phyloP scores from a whole-genome alignment of 2,329 filamentous ascomycete species.

The Ambrosiella xylebori region DNA sequence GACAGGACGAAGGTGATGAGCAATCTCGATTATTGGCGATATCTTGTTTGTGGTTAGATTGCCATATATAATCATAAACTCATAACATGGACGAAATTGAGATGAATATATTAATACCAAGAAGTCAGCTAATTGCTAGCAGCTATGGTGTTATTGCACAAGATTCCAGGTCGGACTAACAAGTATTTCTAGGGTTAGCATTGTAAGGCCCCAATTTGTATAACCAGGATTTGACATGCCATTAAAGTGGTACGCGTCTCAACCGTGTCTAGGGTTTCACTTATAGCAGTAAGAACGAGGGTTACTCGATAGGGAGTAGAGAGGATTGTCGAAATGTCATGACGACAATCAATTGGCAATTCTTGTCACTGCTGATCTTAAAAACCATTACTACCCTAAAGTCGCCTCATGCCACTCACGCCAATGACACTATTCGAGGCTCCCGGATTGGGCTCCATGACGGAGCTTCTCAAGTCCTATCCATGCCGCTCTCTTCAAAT shows the following conservation, averaged over 20 bases:
- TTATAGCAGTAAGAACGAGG: neutral
- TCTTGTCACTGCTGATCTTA: no score
- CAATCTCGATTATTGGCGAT: no score
- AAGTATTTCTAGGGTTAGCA: neutral
- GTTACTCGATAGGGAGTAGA: neutral
- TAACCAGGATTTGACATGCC: neutral
- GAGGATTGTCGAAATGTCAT: neutral
- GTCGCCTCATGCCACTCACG: neutral
- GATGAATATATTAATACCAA: no score
- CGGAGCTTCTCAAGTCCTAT: conserved; percentile 29
- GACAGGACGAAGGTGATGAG: no score
- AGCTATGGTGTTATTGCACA: no score
- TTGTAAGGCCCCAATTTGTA: neutral
- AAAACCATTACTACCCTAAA: no score
- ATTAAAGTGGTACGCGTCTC: neutral
- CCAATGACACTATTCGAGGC: conserved; percentile 27
- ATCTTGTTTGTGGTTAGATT: no score
- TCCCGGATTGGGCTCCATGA: conserved; percentile 33
- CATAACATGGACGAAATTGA: no score
- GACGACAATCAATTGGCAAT: no score
- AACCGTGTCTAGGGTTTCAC: conserved; percentile 1
- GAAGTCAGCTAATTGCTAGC: no score
- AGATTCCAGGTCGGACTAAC: no score
- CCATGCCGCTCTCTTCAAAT: conserved; percentile 44
- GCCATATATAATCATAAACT: no score